These are phyloP conservation scores for Dendrocalamus sinicus DNA, from an alignment of 176 grass and related monocot species.

Conservation along the genomic window DNA sequence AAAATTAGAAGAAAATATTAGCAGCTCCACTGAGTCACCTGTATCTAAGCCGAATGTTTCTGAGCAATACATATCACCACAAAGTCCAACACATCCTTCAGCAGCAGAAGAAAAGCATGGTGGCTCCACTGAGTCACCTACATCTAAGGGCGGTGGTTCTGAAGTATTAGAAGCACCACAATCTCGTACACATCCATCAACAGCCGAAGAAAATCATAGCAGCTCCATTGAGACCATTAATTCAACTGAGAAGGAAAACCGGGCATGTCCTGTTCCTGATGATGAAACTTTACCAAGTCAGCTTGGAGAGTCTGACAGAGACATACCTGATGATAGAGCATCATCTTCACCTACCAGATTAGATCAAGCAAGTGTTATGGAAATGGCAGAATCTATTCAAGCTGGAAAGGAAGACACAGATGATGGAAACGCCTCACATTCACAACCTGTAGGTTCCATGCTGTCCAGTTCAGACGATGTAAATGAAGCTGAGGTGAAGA, in stretches of 20 bases:
- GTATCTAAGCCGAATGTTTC: conserved; percentile 36
- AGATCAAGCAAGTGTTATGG: conserved; percentile 45
- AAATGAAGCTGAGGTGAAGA: conserved; percentile 40
- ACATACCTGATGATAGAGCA: conserved; percentile 40
- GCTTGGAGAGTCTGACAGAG: conserved; percentile 23
- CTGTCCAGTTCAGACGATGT: conserved; percentile 21
- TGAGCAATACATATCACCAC: conserved; percentile 29
- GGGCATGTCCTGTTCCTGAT: conserved; percentile 30
- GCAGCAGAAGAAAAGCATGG: conserved; percentile 35
- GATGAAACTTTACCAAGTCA: conserved; percentile 32
- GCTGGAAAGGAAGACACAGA: conserved; percentile 47
- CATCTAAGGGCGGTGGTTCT: conserved; percentile 1
- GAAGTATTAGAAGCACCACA: conserved; percentile 38
- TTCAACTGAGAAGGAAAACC: conserved; percentile 42
- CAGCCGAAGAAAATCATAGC: conserved; percentile 37
- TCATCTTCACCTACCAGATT: conserved; percentile 51
- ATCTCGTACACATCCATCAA: conserved; percentile 21
- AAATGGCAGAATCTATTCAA: conserved; percentile 38
- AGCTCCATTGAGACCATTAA: conserved; percentile 20
- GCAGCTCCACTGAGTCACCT: conserved; percentile 27
- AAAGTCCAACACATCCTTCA: conserved; percentile 35
- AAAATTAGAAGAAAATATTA: conserved; percentile 37
- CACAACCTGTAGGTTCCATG: conserved; percentile 38
- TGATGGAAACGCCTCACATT: not conserved
- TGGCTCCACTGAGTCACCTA: conserved; percentile 35